Conservation (phyloP, 805 yeast species). For the Candida schatavii region DNA sequence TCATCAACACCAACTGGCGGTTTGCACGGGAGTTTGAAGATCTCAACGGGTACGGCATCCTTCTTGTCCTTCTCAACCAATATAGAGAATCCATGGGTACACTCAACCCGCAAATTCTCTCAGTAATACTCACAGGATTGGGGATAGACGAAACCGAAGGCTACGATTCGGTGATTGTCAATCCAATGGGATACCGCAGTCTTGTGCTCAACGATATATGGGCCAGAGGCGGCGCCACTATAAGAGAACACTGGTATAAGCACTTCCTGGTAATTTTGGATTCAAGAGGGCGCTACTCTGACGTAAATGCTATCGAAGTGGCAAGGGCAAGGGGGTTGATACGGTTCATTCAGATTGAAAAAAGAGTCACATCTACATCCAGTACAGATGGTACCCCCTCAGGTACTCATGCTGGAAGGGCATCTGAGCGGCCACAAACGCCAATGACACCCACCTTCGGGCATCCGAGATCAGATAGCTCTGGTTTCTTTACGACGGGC, state of each 20-base stretch:
- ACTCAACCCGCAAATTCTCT: constrained; percentile 12
- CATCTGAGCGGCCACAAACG: background rate
- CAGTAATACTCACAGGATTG: background rate
- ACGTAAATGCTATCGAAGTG: background rate
- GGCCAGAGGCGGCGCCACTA: background rate
- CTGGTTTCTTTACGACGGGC: background rate
- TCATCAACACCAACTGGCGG: constrained; percentile 49
- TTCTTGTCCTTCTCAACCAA: constrained; percentile 51
- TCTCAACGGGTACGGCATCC: constrained; percentile 56
- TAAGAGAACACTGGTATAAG: background rate
- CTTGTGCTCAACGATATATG: constrained; percentile 35
- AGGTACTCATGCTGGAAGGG: background rate
- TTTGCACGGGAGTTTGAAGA: constrained; percentile 56
- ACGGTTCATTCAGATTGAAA: constrained; percentile 49
- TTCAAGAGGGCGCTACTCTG: background rate
- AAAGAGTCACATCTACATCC: constrained; percentile 16
- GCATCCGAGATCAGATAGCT: background rate
- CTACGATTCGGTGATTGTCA: constrained; percentile 53
- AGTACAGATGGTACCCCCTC: background rate
- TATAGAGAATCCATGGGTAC: constrained; percentile 35
- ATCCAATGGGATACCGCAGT: constrained; percentile 54
- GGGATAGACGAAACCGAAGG: constrained; percentile 1
- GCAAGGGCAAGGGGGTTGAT: constrained; percentile 32
- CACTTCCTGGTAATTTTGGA: background rate
- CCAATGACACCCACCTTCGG: background rate